Percentiles rank a stretch among this genome's conserved stretches.
These are phyloP conservation scores for Chalara sp. DNA, from an alignment of 2,329 filamentous ascomycete genomes.

Conservation along the genomic window DNA sequence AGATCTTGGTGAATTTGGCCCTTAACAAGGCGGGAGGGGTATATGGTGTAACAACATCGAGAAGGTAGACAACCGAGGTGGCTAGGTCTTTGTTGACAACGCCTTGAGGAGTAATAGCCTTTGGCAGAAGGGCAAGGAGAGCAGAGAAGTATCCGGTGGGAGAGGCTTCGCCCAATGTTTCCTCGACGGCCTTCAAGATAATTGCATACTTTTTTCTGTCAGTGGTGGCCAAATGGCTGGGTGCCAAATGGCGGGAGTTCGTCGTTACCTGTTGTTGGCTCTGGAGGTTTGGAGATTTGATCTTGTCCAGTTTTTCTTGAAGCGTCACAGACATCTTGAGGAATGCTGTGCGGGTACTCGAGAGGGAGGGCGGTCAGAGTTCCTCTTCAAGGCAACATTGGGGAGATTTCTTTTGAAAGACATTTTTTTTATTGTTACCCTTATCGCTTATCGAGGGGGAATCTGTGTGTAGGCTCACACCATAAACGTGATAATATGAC, in stretches of 20 bases:
- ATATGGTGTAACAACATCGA: slow-evolving; percentile 83
- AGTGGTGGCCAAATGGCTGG: not conserved
- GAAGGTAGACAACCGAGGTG: slow-evolving; percentile 85
- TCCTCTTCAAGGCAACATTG: too few species aligned
- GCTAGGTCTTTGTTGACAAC: slow-evolving; percentile 76
- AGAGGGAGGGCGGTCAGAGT: too few species aligned
- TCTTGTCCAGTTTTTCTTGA: slow-evolving; percentile 92
- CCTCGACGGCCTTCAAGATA: slow-evolving; percentile 85
- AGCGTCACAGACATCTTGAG: slow-evolving; percentile 46
- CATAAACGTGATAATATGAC: too few species aligned
- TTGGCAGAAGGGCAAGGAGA: slow-evolving; percentile 79
- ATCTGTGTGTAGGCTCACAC: too few species aligned
- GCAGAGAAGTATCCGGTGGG: slow-evolving; percentile 93
- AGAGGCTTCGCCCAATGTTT: slow-evolving; percentile 76
- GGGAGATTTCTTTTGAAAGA: too few species aligned
- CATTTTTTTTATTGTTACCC: too few species aligned
- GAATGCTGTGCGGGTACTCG: too few species aligned
- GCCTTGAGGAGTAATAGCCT: slow-evolving; percentile 59
- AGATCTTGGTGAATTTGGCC: slow-evolving; percentile 91
- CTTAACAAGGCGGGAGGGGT: slow-evolving; percentile 81
- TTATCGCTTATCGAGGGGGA: too few species aligned
- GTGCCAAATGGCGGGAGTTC: not conserved
- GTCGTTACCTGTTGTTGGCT: slow-evolving; percentile 79
- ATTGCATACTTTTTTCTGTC: slow-evolving; percentile 59
- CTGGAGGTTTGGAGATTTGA: slow-evolving; percentile 91